A percentile compares a stretch with the other conserved stretches of the same genome.
phyloP scores from a whole-genome alignment of 768 basidiomycete genomes.

The Boletus sensibilis region DNA sequence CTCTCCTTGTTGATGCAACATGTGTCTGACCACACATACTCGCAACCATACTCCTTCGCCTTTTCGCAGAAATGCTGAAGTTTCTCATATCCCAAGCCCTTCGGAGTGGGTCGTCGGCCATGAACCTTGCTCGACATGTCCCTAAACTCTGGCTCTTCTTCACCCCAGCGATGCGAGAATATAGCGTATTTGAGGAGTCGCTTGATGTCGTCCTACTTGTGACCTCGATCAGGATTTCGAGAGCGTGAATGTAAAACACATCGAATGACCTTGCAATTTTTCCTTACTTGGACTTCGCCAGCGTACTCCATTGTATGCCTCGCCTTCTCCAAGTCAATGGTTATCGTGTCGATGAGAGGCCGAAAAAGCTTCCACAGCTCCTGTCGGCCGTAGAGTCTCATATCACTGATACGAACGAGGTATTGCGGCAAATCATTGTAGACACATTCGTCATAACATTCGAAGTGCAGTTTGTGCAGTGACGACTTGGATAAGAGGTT shows the following conservation, averaged over 20 bases:
- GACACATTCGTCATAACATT: slow-evolving; percentile 6
- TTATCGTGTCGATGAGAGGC: neutral
- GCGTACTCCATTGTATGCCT: neutral
- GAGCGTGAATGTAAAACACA: neutral
- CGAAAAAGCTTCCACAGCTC: slow-evolving; percentile 10
- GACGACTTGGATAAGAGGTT: neutral
- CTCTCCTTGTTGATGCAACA: slow-evolving; percentile 18
- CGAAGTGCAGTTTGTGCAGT: neutral
- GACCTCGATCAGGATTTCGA: neutral
- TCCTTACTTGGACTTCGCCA: neutral
- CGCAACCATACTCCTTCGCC: slow-evolving; percentile 12
- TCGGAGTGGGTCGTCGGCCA: neutral
- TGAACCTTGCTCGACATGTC: slow-evolving; percentile 11
- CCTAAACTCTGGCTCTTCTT: slow-evolving; percentile 14
- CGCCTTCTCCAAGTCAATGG: neutral
- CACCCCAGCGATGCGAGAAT: slow-evolving; percentile 20
- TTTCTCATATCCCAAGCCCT: slow-evolving; percentile 10
- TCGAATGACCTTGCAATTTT: slow-evolving; percentile 1
- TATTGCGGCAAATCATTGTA: slow-evolving; percentile 17
- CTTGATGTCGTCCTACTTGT: slow-evolving; percentile 2
- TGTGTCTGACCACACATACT: slow-evolving; percentile 25
- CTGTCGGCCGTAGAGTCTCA: slow-evolving; percentile 5
- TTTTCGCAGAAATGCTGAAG: slow-evolving; percentile 14
- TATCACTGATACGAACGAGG: slow-evolving; percentile 14
- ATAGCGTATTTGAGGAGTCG: slow-evolving; percentile 13